Conservation (phyloP, 176 grass and related monocot genomes). For the Carex cristatella region DNA sequence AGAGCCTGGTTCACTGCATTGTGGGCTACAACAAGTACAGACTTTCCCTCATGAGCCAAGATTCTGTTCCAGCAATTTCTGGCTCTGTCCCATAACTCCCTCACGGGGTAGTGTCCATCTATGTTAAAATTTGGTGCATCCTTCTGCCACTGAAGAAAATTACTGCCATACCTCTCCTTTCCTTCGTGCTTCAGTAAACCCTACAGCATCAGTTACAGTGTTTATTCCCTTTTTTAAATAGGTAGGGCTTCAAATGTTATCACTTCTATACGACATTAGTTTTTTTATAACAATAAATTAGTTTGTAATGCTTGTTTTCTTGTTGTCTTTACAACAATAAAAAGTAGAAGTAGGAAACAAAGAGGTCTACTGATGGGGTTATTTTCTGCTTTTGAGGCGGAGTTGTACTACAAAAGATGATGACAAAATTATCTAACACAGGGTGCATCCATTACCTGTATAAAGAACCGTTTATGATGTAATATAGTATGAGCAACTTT, state of each 20-base stretch:
- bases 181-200: slow-evolving; percentile 83
- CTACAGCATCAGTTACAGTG: slow-evolving; percentile 20
- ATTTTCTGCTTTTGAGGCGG: neutral
- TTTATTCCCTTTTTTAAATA: neutral
- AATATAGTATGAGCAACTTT: neutral
- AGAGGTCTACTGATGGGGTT: neutral
- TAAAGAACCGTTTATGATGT: neutral
- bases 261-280: neutral
- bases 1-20: slow-evolving; percentile 92
- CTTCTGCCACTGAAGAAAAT: slow-evolving; percentile 66
- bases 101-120: slow-evolving; percentile 77
- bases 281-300: neutral
- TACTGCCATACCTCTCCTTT: slow-evolving; percentile 56
- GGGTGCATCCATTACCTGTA: neutral
- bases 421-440: neutral
- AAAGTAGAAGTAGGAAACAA: neutral
- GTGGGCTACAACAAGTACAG: slow-evolving; percentile 87
- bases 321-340: neutral
- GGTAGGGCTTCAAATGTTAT: neutral
- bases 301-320: neutral
- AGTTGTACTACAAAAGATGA: neutral
- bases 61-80: slow-evolving; percentile 79
- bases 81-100: slow-evolving; percentile 64
- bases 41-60: slow-evolving; percentile 60
- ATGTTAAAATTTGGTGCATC: slow-evolving; percentile 65